Evolutionary conservation across 78 protist genomes (phyloP).

Genomic region (Planoprotostelium fungivorum): DNA sequence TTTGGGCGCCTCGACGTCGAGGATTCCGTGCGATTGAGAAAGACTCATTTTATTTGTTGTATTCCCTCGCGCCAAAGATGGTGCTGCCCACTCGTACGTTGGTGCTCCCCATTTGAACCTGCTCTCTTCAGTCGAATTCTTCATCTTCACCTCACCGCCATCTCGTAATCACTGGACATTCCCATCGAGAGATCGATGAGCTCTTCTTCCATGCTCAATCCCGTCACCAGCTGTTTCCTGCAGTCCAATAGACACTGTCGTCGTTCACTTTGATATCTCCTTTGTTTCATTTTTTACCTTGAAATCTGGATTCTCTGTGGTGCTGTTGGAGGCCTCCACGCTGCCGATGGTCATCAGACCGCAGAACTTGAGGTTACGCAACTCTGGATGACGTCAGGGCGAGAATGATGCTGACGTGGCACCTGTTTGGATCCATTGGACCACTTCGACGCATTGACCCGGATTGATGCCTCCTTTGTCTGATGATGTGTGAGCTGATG

Average conservation of each 20-base stretch:
- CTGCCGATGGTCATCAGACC: conserved; percentile 62
- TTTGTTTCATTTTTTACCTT: too few relatives aligned
- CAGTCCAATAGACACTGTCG: conserved; percentile 20
- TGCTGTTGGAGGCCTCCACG: conserved; percentile 16
- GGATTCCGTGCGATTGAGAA: too few relatives aligned
- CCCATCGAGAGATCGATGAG: conserved; percentile 47
- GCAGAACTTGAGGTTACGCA: conserved; percentile 10
- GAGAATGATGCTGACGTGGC: neutral
- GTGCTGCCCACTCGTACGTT: conserved; percentile 53
- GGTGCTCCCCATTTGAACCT: conserved; percentile 45
- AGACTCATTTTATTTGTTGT: conserved; percentile 25
- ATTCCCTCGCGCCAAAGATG: conserved; percentile 60
- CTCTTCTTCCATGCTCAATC: conserved; percentile 5
- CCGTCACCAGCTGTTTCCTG: conserved; percentile 2
- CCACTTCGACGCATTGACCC: conserved; percentile 8
- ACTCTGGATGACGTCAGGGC: neutral
- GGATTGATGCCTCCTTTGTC: conserved; percentile 55
- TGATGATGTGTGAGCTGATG: neutral
- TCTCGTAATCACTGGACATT: conserved; percentile 46
- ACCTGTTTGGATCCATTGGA: conserved; percentile 5
- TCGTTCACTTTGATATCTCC: too few relatives aligned
- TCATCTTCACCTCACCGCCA: conserved; percentile 31
- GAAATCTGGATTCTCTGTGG: conserved; percentile 44
- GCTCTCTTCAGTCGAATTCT: conserved; percentile 7
- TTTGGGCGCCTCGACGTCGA: too few relatives aligned